Base-by-base conservation (phyloP, 768 basidiomycete species). In the Termitomyces sp. region DNA sequence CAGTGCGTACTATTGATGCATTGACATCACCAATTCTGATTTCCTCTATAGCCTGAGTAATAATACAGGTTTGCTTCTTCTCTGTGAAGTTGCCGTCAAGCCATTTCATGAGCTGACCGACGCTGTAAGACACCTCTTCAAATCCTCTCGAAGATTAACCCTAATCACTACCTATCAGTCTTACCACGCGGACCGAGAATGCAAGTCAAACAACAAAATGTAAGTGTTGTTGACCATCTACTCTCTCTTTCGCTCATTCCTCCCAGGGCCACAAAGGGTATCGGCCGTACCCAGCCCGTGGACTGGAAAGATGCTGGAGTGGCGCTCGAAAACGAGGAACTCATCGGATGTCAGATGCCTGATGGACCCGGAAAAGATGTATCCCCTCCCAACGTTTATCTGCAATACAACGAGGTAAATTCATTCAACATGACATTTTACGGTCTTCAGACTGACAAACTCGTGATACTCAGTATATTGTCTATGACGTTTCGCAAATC, bases 301-400 rank as follows among this genome's bases (percentile, higher is more conserved):
- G 71, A 75, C 12, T 87, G 85, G 85, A 79, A 85, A 64, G 85
- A 86, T 65, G 84, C 83, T 0, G 84, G 82, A 27, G 68, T 67
- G 40, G 78, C 78, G 1, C 68, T 84, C 10, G 76, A 72, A 33
- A 74, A 84, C 62, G 71, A 76, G 8, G 82, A 75, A 20, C 74
- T 87, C 24, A 64, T 72, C 37, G 84, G 84, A 18, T 82, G 81
- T 56, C 68, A 76, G 37, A 86, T 87, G 85, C 85, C 85, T n/a
- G 80, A 83, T 52, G 83, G 83, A 8, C 70, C 70, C 12, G 74
- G 74, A 6, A 56, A 71, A 55, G 67, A 76, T 42, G 68, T 78
- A 5, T 53, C 56, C 37, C 62, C 64, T 8, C 61, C 66, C 6
- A 65, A 67, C 26, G 66, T 59, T 9, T 71, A 65, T 58, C 64